These are phyloP conservation scores for Diaporthe ampelina DNA, from an alignment of 2,329 filamentous ascomycete species.

Conservation along the genomic window DNA sequence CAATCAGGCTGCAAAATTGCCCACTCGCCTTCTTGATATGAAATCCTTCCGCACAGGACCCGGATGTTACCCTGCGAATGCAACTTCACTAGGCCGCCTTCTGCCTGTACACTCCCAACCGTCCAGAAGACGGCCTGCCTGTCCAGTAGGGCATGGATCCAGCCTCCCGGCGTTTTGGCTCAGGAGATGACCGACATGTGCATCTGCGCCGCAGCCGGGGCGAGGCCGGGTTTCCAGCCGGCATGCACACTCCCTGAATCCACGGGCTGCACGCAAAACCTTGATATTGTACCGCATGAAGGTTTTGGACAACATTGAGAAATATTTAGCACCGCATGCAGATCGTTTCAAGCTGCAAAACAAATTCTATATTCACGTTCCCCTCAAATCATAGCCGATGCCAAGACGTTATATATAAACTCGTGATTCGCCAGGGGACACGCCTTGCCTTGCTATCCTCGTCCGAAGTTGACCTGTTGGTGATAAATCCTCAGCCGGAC, in stretches of 20 bases:
- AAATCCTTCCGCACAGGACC: slow-evolving; percentile 26
- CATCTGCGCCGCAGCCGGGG: slow-evolving; percentile 5
- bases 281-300: background rate
- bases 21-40: background rate
- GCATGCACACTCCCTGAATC: background rate
- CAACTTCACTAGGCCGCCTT: background rate
- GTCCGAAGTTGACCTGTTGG: slow-evolving; percentile 8
- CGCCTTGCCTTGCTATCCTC: background rate
- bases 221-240: slow-evolving; percentile 1
- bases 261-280: background rate
- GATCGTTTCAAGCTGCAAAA: slow-evolving; percentile 1
- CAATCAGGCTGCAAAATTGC: background rate
- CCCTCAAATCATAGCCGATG: background rate
- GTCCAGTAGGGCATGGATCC: background rate
- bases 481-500: background rate
- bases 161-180: slow-evolving; percentile 7
- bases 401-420: background rate
- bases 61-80: slow-evolving; percentile 9
- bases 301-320: background rate
- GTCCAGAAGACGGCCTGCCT: background rate
- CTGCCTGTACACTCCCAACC: background rate
- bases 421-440: background rate
- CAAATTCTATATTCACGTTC: background rate
- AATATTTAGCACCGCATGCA: too few relatives aligned
- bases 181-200: background rate